These are phyloP conservation scores for Sugiyamaella castrensis DNA, from an alignment of 1,139 yeast species.

Conservation along the genomic window DNA sequence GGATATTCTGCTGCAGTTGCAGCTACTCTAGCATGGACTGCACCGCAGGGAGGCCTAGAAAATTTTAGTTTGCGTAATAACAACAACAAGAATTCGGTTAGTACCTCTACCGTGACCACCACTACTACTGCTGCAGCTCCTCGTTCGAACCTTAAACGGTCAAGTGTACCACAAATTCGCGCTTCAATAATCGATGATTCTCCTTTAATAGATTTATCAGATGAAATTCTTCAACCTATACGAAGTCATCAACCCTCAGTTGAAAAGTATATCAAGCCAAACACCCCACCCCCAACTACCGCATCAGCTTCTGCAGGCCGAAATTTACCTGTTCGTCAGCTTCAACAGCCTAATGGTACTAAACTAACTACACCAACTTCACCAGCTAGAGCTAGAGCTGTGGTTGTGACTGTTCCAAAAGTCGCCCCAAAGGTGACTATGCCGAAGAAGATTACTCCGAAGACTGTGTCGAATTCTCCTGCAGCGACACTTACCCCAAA, in stretches of 20 bases:
- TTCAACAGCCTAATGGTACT: constrained; percentile 1
- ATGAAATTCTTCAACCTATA: constrained; percentile 9
- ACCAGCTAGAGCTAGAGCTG: background rate
- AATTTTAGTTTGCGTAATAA: too few species aligned
- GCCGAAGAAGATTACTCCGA: too few species aligned
- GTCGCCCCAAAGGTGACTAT: too few species aligned
- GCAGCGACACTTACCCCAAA: constrained; percentile 6
- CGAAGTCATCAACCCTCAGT: constrained; percentile 5
- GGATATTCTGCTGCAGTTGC: constrained; percentile 27
- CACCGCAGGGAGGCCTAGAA: background rate
- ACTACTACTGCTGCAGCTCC: background rate
- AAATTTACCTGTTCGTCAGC: constrained; percentile 2
- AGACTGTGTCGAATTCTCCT: constrained; percentile 5
- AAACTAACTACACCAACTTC: constrained; percentile 1
- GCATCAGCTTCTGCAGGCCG: constrained; percentile 1
- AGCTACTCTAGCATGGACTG: constrained; percentile 30
- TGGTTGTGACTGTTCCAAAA: too few species aligned
- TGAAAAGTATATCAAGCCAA: background rate
- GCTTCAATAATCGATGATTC: constrained; percentile 14
- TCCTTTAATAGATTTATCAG: constrained; percentile 14
- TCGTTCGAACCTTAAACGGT: background rate
- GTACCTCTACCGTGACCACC: background rate
- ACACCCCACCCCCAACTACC: constrained; percentile 2
- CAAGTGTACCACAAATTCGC: constrained; percentile 2
- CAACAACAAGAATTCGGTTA: background rate